Conservation (phyloP, 164 flowering plant species). For the Vitis amurensis region DNA sequence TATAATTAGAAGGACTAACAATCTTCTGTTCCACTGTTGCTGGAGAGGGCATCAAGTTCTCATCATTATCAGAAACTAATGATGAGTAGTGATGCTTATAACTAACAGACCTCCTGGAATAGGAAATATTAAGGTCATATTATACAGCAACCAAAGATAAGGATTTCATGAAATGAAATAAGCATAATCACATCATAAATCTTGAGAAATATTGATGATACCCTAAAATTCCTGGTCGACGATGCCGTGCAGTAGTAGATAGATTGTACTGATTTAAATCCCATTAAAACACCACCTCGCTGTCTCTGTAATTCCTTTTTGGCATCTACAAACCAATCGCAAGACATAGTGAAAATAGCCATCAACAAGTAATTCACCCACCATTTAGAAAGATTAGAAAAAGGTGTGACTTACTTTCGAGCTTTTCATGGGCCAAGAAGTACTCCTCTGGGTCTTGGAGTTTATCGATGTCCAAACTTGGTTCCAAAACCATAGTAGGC, state of each 20-base stretch:
- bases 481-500: slow-evolving; percentile 31
- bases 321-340: slow-evolving; percentile 46
- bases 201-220: slow-evolving; percentile 17
- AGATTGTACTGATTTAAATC: slow-evolving; percentile 23
- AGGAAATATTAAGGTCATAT: neutral
- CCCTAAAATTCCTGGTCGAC: slow-evolving; percentile 72
- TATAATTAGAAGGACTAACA: slow-evolving; percentile 15
- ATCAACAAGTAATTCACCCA: neutral
- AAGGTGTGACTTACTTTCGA: slow-evolving; percentile 49
- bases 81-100: slow-evolving; percentile 36
- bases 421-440: slow-evolving; percentile 58
- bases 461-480: slow-evolving; percentile 39
- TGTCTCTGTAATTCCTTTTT: slow-evolving; percentile 54
- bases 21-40: slow-evolving; percentile 26
- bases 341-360: neutral
- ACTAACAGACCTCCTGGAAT: slow-evolving; percentile 40
- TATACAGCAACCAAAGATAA: neutral
- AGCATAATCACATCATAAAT: neutral
- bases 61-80: slow-evolving; percentile 18
- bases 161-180: neutral
- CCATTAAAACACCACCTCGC: slow-evolving; percentile 32
- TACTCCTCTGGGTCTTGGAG: slow-evolving; percentile 67
- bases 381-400: neutral
- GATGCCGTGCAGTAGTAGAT: slow-evolving; percentile 31
- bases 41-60: slow-evolving; percentile 30